Evolutionary conservation across 208 protist species (phyloP), one percentile per base, ranked within the genome.

Genomic region (Leishmania major): DNA sequence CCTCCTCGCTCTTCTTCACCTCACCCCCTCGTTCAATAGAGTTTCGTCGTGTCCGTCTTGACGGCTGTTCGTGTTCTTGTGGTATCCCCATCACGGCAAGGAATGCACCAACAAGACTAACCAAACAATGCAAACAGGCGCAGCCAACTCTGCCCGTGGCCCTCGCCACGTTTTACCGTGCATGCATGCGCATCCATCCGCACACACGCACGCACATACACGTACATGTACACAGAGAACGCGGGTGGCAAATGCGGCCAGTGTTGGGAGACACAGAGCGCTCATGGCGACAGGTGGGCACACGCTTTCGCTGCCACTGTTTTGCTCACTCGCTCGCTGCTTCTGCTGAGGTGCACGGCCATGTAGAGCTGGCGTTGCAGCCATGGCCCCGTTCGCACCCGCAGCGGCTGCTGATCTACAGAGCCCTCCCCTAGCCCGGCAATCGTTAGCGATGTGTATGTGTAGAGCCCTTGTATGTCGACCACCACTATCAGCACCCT

Each of bases 301-400:
- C 45, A 37, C 25, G 37, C 25, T 22, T 31, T 43, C 40, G 8
- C 40, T 49, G 13, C 37, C 40, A 8, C 35, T 37, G 0, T 76
- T 37, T 55, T 19, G 55, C 51, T 78, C 64, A 40, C 73, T 71
- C 35, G 74, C 75, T 67, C 40, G 8, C 6, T 77, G 73, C 53
- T 35, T 77, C 51, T 77, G 73, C 73, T 8, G 8, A 59, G 17
- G 40, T 77, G 70, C 47, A 74, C 6, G 2, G 40, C 6, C 19
- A 25, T 55, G 70, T 51, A 25, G 45, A 47, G 45, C 45, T 51
- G 45, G 37, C 43, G 40, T 74, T n/a, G 47, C 45, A 53, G 45
- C 43, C 22, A n/a, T 17, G 40, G 6, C 45, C 28, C 31, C 70
- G 31, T 28, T 74, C 70, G 11, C 6, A 10, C 28, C 35, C 40